These are phyloP conservation scores for Phytophthora agathidicida DNA, from an alignment of 352 stramenopile genomes.

Conservation along the genomic window DNA sequence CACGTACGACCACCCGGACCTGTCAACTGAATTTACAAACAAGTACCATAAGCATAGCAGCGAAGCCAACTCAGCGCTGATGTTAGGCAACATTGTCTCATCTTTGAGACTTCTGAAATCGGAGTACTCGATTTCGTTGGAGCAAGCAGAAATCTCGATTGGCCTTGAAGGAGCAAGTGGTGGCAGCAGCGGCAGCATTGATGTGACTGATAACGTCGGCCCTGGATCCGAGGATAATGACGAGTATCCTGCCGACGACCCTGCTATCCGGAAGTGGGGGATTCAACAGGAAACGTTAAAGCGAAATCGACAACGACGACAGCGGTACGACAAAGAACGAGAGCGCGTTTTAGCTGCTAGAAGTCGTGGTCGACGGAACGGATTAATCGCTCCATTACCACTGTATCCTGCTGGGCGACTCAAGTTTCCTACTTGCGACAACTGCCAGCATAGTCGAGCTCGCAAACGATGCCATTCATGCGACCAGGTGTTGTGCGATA, in stretches of 20 bases:
- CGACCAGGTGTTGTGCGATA: constrained; percentile 67
- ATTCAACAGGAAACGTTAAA: constrained; percentile 45
- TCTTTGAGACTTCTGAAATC: neutral
- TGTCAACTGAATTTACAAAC: constrained; percentile 41
- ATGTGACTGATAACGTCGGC: neutral
- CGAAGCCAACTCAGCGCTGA: neutral
- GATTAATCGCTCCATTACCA: constrained; percentile 61
- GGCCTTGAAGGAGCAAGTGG: neutral
- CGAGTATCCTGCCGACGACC: constrained; percentile 8
- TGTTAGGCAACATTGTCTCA: constrained; percentile 5
- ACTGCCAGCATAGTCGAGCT: constrained; percentile 51
- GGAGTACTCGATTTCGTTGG: constrained; percentile 25
- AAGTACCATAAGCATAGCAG: neutral
- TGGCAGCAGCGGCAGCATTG: neutral
- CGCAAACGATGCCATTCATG: constrained; percentile 58
- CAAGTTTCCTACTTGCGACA: constrained; percentile 58
- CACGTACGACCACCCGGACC: constrained; percentile 46
- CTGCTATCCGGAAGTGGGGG: constrained; percentile 41
- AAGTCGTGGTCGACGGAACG: constrained; percentile 52
- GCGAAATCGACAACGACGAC: constrained; percentile 24
- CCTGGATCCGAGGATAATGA: neutral
- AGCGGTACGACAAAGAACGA: constrained; percentile 51
- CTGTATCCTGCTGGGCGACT: constrained; percentile 31
- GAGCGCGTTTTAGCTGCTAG: constrained; percentile 40
- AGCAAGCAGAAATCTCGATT: constrained; percentile 15